These are phyloP conservation scores for Fusarium solani-melongenae DNA, from an alignment of 2,329 filamentous ascomycete genomes.

Conservation along the genomic window DNA sequence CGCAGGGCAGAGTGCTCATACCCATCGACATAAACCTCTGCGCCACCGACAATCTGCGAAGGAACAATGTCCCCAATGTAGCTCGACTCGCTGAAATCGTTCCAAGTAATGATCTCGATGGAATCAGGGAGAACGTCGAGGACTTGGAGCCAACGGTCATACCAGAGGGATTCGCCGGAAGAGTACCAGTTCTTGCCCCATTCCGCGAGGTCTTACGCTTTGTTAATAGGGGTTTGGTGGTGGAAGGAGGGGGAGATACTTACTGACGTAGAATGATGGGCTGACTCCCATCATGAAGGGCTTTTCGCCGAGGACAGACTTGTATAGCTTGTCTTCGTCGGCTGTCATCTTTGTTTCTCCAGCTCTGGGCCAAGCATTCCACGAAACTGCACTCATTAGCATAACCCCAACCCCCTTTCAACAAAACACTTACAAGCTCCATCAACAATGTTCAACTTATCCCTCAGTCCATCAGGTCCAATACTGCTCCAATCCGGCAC, in stretches of 20 bases:
- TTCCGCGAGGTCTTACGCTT: slow-evolving; percentile 54
- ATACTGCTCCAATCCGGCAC: slow-evolving; percentile 58
- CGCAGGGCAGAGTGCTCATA: slow-evolving; percentile 64
- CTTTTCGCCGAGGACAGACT: slow-evolving; percentile 48
- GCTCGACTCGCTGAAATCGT: slow-evolving; percentile 67
- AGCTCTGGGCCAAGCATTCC: slow-evolving; percentile 53
- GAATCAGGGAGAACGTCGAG: slow-evolving; percentile 58
- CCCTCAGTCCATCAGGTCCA: slow-evolving; percentile 32
- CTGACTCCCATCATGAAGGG: slow-evolving; percentile 66
- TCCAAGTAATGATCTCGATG: slow-evolving; percentile 61
- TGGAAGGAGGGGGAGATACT: background rate
- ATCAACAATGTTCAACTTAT: slow-evolving; percentile 37
- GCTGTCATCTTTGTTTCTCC: slow-evolving; percentile 48
- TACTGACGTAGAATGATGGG: slow-evolving; percentile 69
- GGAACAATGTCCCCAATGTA: slow-evolving; percentile 61
- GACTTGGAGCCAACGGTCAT: slow-evolving; percentile 66
- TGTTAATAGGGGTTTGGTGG: background rate
- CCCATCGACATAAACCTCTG: slow-evolving; percentile 59
- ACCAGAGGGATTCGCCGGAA: slow-evolving; percentile 71
- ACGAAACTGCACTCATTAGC: slow-evolving; percentile 45
- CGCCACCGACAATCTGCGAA: slow-evolving; percentile 55
- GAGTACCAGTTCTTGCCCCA: slow-evolving; percentile 73
- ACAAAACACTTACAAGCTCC: slow-evolving; percentile 35
- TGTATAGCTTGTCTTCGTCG: slow-evolving; percentile 49
- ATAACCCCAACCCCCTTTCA: background rate